Percentiles rank a stretch among this genome's conserved stretches.
Evolutionary conservation across 495 filamentous ascomycete species (phyloP).

Genomic region (Astrothelium subdiscretum): DNA sequence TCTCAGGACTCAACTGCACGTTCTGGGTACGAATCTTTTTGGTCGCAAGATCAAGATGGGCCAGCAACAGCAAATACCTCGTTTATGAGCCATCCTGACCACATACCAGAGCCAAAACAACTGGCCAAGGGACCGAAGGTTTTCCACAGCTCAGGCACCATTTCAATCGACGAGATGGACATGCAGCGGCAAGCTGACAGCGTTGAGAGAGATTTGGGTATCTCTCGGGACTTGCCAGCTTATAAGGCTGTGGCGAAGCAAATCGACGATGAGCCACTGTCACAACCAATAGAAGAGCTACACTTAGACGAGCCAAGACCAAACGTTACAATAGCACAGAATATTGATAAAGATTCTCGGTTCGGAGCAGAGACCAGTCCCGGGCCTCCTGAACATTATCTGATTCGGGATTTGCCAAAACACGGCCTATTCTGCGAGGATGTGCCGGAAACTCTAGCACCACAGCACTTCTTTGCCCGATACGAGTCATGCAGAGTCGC

Average conservation of each 20-base stretch:
- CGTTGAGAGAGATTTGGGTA: background rate
- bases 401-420: background rate
- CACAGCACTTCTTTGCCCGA: background rate
- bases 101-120: background rate
- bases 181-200: background rate
- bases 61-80: background rate
- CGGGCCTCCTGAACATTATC: background rate
- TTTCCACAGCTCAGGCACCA: background rate
- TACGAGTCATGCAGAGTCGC: conserved; percentile 2
- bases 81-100: background rate
- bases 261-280: background rate
- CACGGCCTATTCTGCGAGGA: background rate
- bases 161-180: background rate
- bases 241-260: background rate
- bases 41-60: background rate
- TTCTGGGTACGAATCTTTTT: background rate
- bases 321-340: background rate
- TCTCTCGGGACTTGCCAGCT: background rate
- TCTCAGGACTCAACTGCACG: background rate
- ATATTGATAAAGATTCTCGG: background rate
- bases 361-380: background rate
- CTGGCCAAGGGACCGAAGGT: background rate
- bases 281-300: background rate
- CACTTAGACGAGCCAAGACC: background rate
- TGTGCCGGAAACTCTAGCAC: background rate